Base-by-base conservation (phyloP, 2,329 filamentous ascomycete species). In the Exophiala sideris region DNA sequence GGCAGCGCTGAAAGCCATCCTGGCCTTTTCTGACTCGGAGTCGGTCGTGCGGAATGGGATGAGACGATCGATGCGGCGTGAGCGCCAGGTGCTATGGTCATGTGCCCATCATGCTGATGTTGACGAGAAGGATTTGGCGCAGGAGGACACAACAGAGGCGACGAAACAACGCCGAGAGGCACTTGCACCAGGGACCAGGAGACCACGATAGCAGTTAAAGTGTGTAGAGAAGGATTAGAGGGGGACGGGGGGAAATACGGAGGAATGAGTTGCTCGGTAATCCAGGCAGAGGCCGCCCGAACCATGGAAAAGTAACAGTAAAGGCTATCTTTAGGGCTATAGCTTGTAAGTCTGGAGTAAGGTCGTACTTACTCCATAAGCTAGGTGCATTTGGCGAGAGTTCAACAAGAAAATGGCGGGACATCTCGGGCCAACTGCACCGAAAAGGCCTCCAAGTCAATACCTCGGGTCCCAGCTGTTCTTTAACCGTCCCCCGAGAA, bases 1-100 rank as follows among this genome's bases (percentile, higher is more conserved):
- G n/a, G 64, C 59, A 48, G 65, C 65, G 45, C 68, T 34, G 32
- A 60, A 51, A 16, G 57, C 54, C 57, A 60, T 60, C n/a, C 35
- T 60, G 48, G 47, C 4, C 20, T 41, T 33, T 40, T 41, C 44
- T 14, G 24, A 44, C 20, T 9, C 18, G 52, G 16, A 24, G 20
- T n/a, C 21, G 5, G 46, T 14, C 44, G 50, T 18, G 38, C 42
- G 41, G 46, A 24, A 11, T 29, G 36, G 24, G 35, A 29, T 9
- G 41, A 16, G 39, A 39, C 32, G 34, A 18, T 29, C 20, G 24
- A 8, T 11, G 29, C 9, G 21, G 18, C 41, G 20, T 44, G 41
- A 24, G 5, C 7, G 8, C 41, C 41, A 44, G 41, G 41, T 24
- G 21, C 41, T 8, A 5, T 12, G 20, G 41, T 24, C 29, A 44